Percentiles rank a stretch among this genome's conserved stretches.
Conservation (phyloP, 176 grass and related monocot species). For the Cymbopogon citratus region DNA sequence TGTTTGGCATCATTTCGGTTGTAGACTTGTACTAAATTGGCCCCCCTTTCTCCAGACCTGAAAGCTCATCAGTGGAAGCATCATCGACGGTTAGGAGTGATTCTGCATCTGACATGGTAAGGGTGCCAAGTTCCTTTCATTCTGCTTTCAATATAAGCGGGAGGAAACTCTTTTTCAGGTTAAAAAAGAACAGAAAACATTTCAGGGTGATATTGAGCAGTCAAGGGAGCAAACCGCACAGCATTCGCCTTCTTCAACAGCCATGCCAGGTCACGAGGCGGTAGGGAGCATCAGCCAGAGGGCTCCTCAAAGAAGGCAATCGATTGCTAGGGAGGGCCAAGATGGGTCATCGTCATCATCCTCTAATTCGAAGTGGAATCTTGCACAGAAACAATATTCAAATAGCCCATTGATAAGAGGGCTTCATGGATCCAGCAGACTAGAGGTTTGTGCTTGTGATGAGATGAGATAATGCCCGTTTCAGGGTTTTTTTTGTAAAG, state of each 20-base stretch:
- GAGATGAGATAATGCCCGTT: not conserved
- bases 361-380: constrained; percentile 25
- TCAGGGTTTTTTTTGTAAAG: too few species aligned
- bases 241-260: constrained; percentile 13
- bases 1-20: not conserved
- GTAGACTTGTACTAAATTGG: not conserved
- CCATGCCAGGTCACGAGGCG: constrained; percentile 21
- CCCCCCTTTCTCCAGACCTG: constrained; percentile 32
- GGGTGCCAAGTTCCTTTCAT: not conserved
- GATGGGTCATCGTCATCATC: not conserved
- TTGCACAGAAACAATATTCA: constrained; percentile 39
- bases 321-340: constrained; percentile 28
- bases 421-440: constrained; percentile 24
- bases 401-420: constrained; percentile 20
- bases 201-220: constrained; percentile 39
- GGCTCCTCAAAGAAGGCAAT: constrained; percentile 43
- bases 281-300: not conserved
- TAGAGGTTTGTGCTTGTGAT: constrained; percentile 26
- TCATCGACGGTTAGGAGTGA: not conserved
- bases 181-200: not conserved
- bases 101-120: constrained; percentile 24
- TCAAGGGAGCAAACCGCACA: constrained; percentile 26
- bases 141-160: not conserved
- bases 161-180: not conserved
- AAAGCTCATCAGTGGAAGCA: constrained; percentile 21